A percentile compares a stretch with the other conserved stretches of the same genome.
Conservation (phyloP, 1,139 yeast species). For the Blastobotrys serpentis region DNA sequence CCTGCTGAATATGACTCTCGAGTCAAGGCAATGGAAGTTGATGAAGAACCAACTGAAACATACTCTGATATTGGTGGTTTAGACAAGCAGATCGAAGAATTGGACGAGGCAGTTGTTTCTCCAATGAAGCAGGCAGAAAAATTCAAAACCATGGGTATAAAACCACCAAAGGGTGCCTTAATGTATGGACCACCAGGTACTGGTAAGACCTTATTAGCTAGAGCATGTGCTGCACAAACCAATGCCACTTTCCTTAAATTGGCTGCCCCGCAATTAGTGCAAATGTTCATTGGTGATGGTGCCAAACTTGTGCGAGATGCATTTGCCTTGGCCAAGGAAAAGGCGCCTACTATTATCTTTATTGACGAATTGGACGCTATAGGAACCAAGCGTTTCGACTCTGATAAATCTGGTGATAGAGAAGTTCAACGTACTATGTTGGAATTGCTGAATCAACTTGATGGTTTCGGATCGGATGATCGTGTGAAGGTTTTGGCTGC, state of each 20-base stretch:
- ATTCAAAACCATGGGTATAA: conserved; percentile 87
- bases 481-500: conserved; percentile 97
- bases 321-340: conserved; percentile 96
- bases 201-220: conserved; percentile 92
- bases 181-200: conserved; percentile 99
- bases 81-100: conserved; percentile 96
- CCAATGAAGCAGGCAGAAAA: conserved; percentile 99
- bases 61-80: conserved; percentile 97
- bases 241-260: conserved; percentile 96
- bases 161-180: conserved; percentile 96
- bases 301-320: conserved; percentile 98
- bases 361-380: conserved; percentile 98
- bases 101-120: conserved; percentile 95
- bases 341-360: conserved; percentile 96
- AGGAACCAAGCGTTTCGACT: conserved; percentile 97
- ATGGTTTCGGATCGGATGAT: conserved; percentile 98
- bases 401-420: conserved; percentile 96
- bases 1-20: conserved; percentile 98
- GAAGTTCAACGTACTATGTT: conserved; percentile 99
- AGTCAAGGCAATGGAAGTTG: conserved; percentile 99
- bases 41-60: conserved; percentile 96
- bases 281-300: conserved; percentile 99
- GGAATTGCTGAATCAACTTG: conserved; percentile 93
- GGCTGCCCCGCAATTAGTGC: conserved; percentile 98
- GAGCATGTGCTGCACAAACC: conserved; percentile 99